These are phyloP conservation scores for Pisolithus tinctorius DNA, from an alignment of 768 basidiomycete genomes.

Conservation along the genomic window DNA sequence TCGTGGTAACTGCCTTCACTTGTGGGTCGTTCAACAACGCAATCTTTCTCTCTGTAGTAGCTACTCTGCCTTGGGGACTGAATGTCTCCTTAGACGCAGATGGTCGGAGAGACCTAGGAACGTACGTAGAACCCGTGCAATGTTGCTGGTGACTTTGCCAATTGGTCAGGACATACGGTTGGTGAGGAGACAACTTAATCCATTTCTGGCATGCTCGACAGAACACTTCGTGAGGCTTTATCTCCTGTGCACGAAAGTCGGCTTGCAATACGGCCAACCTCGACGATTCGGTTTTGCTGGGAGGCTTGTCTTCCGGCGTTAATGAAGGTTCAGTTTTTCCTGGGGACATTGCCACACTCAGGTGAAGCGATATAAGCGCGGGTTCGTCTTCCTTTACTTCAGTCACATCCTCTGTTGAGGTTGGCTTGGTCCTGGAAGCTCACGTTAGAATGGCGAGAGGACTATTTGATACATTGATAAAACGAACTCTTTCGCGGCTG, in stretches of 20 bases:
- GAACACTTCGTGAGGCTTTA: conserved; percentile 44
- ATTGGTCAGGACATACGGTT: conserved; percentile 38
- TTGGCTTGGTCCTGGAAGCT: background rate
- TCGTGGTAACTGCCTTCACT: conserved; percentile 41
- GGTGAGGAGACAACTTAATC: conserved; percentile 41
- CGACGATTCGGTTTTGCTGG: conserved; percentile 30
- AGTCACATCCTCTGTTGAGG: conserved; percentile 4
- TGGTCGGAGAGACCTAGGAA: conserved; percentile 10
- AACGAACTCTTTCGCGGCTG: conserved; percentile 23
- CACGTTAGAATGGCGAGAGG: conserved; percentile 2
- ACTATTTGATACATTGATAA: conserved; percentile 13
- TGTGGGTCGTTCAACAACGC: conserved; percentile 58
- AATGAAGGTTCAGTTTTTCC: background rate
- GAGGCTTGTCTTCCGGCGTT: conserved; percentile 11
- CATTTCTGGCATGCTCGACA: conserved; percentile 61
- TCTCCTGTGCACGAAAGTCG: conserved; percentile 45
- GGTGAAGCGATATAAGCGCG: conserved; percentile 4
- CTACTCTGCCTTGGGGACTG: conserved; percentile 54
- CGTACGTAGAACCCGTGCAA: conserved; percentile 40
- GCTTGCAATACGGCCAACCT: conserved; percentile 45
- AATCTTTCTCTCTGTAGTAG: conserved; percentile 56
- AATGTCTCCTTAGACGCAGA: conserved; percentile 13
- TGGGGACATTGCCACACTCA: conserved; percentile 1
- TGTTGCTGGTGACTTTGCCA: conserved; percentile 49
- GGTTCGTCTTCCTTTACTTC: conserved; percentile 12